These are phyloP conservation scores for Delphinella strobiligena DNA, from an alignment of 2,329 filamentous ascomycete species.

Conservation along the genomic window DNA sequence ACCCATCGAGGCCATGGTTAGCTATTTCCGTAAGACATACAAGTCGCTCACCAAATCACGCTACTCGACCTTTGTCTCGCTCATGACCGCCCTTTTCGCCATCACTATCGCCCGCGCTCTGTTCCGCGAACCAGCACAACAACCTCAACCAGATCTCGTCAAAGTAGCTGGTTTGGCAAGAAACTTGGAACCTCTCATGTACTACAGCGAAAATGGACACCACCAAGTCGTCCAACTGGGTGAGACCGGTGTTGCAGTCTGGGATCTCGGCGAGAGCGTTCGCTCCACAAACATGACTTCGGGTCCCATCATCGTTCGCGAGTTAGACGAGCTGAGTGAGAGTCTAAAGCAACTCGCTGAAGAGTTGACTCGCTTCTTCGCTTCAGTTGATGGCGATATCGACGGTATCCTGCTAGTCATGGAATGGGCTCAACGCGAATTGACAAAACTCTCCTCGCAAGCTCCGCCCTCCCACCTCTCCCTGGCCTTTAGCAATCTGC, in stretches of 20 bases:
- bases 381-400: slow-evolving; percentile 84
- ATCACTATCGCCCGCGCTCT: slow-evolving; percentile 54
- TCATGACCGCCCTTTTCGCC: slow-evolving; percentile 51
- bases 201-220: slow-evolving; percentile 83
- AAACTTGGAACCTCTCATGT: slow-evolving; percentile 87
- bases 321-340: slow-evolving; percentile 76
- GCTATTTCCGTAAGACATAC: slow-evolving; percentile 49
- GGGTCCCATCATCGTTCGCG: slow-evolving; percentile 70
- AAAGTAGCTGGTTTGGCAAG: slow-evolving; percentile 83
- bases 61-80: slow-evolving; percentile 51
- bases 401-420: slow-evolving; percentile 88
- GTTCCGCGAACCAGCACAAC: slow-evolving; percentile 54
- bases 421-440: slow-evolving; percentile 87
- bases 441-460: slow-evolving; percentile 51
- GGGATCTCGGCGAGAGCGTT: slow-evolving; percentile 87
- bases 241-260: slow-evolving; percentile 84
- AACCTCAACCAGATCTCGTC: slow-evolving; percentile 69
- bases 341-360: slow-evolving; percentile 72
- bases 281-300: slow-evolving; percentile 84
- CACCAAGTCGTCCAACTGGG: slow-evolving; percentile 78
- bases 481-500: slow-evolving; percentile 72
- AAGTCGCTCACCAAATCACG: slow-evolving; percentile 55
- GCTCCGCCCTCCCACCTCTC: slow-evolving; percentile 52
- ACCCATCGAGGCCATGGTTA: slow-evolving; percentile 63
- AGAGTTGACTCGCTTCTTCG: slow-evolving; percentile 84